Percentiles rank a stretch among this genome's conserved stretches.
Evolutionary conservation across 2,329 filamentous ascomycete genomes (phyloP).

Genomic region (Pyrenochaeta sp.): DNA sequence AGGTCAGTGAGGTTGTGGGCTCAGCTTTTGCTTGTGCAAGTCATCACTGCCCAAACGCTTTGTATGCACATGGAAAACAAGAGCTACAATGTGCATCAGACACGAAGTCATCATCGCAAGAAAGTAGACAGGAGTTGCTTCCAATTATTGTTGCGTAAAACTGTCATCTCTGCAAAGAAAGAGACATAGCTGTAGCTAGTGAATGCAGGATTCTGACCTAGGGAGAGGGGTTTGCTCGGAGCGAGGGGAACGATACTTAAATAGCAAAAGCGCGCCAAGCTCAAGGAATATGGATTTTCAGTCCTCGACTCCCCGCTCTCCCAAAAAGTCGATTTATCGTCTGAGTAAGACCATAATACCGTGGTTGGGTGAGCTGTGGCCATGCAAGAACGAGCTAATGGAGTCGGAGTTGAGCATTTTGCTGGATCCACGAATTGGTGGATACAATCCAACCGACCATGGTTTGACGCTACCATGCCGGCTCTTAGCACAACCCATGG

Average conservation of each 20-base stretch:
- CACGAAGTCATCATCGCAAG: constrained; percentile 15
- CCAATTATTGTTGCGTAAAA: constrained; percentile 9
- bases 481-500: no score
- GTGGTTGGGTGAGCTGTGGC: background rate
- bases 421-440: background rate
- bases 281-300: constrained; percentile 1
- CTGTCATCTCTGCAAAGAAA: constrained; percentile 13
- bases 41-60: constrained; percentile 14
- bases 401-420: constrained; percentile 1
- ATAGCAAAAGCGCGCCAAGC: constrained; percentile 7
- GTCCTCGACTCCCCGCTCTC: no score
- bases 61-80: constrained; percentile 9
- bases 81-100: constrained; percentile 16
- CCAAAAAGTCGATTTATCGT: background rate
- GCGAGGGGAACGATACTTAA: constrained; percentile 6
- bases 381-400: background rate
- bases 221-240: constrained; percentile 9
- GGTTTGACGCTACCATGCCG: no score
- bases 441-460: background rate
- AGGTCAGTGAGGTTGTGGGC: constrained; percentile 12
- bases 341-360: constrained; percentile 2
- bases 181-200: constrained; percentile 15
- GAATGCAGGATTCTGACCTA: constrained; percentile 4
- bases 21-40: constrained; percentile 15
- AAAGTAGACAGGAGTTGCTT: constrained; percentile 15